These are phyloP conservation scores for Canavalia gladiata DNA, from an alignment of 306 rosid species.

Conservation along the genomic window DNA sequence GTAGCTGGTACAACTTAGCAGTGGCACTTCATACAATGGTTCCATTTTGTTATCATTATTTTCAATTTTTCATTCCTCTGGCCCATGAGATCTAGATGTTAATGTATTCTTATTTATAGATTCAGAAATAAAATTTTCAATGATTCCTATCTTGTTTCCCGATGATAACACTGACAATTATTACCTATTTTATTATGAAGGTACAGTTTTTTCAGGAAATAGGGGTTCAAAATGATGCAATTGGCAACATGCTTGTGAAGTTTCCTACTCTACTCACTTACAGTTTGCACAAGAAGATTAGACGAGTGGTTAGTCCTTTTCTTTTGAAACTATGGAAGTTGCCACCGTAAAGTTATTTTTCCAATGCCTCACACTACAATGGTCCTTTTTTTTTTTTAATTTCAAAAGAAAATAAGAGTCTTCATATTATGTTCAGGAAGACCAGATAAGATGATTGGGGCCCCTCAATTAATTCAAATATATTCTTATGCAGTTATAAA, in stretches of 20 bases:
- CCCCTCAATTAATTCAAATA: background rate
- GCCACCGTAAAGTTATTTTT: conserved; percentile 11
- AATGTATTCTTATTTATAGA: conserved; percentile 27
- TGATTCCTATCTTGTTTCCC: conserved; percentile 39
- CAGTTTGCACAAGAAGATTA: conserved; percentile 89
- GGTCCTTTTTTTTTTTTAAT: background rate
- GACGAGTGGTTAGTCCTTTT: conserved; percentile 83
- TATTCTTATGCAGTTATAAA: conserved; percentile 12
- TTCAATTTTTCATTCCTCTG: conserved; percentile 38
- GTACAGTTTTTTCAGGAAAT: conserved; percentile 81
- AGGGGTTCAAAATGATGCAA: conserved; percentile 80
- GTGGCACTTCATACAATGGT: background rate
- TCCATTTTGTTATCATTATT: conserved; percentile 18
- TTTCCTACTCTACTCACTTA: conserved; percentile 87
- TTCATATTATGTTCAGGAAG: background rate
- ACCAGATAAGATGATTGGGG: conserved; percentile 8
- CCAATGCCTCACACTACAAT: conserved; percentile 1
- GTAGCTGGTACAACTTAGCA: conserved; percentile 12
- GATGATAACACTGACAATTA: conserved; percentile 38
- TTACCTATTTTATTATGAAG: conserved; percentile 56
- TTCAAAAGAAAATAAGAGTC: no score
- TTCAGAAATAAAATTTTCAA: conserved; percentile 21
- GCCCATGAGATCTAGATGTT: conserved; percentile 20
- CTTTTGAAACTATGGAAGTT: conserved; percentile 28
- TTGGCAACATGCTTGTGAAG: conserved; percentile 93